Evolutionary conservation across 805 yeast species (phyloP), one percentile per base, ranked within the genome.

Genomic region (Starmerella vaccinii): DNA sequence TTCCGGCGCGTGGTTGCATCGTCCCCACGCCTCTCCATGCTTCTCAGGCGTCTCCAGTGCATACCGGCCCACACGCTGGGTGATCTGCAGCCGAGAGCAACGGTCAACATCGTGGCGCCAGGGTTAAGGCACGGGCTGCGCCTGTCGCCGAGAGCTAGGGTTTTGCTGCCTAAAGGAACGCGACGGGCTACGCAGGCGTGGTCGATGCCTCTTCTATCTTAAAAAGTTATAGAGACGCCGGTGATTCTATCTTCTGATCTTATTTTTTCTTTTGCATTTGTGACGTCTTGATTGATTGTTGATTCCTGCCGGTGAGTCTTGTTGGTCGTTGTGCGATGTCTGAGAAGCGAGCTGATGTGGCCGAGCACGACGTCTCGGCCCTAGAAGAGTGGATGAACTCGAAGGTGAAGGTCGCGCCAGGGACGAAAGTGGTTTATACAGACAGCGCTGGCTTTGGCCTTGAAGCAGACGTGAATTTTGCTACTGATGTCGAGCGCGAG

Each of bases 61-160:
- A 26, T 26, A 12, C 29, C 29, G 29, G 12, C 29, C 10, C 29
- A 26, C 12, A 8, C 7, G 38, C 38, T 34, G 38, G n/a, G 12
- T 10, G 38, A 34, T 37, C 40, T 37, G 40, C 40, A 37, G n/a
- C 26, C 40, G 30, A 39, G 43, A 39, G 43, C 43, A 39, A 39
- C 43, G 43, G 43, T 23, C 9, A 23, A 39, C 43, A n/a, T 2
- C 30, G 43, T 23, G 30, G 43, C 19, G 21, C 29, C 22, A 23
- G 43, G 43, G 43, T 39, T 24, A 15, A 23, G 43, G 43, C 21
- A 23, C 30, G 43, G 43, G 43, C 30, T 15, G 30, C 16, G 30
- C 21, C 29, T 39, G 30, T n/a, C 30, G 21, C 21, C 24, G 21
- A 4, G 26, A 13, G 15, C n/a, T 39, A 39, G 43, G 43, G 43